Conservation (phyloP, 352 stramenopile genomes). For the Phytophthora brassicae region DNA sequence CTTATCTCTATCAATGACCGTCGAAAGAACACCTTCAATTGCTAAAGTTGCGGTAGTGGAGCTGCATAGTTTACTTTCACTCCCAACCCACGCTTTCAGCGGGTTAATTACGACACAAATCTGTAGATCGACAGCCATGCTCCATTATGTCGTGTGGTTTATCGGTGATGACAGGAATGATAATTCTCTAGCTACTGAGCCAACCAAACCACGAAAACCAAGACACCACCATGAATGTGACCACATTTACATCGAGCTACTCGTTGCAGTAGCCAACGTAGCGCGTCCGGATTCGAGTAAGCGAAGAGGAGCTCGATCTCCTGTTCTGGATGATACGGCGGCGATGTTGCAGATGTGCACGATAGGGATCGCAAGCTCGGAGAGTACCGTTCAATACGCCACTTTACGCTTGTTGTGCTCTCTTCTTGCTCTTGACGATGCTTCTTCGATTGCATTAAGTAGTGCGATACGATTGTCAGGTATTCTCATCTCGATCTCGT, state of each 20-base stretch:
- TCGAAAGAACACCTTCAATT: slow-evolving; percentile 8
- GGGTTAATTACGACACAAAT: slow-evolving; percentile 28
- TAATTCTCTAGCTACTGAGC: background rate
- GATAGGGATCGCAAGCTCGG: slow-evolving; percentile 10
- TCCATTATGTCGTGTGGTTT: slow-evolving; percentile 19
- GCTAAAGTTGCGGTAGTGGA: slow-evolving; percentile 14
- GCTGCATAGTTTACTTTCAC: slow-evolving; percentile 21
- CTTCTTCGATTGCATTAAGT: slow-evolving; percentile 12
- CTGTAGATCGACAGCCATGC: slow-evolving; percentile 19
- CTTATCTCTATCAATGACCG: slow-evolving; percentile 18
- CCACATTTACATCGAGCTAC: slow-evolving; percentile 18
- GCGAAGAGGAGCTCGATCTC: slow-evolving; percentile 13
- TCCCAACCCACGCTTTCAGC: slow-evolving; percentile 9
- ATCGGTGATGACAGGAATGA: background rate
- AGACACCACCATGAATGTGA: slow-evolving; percentile 6
- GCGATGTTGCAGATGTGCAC: slow-evolving; percentile 31
- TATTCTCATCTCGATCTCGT: slow-evolving; percentile 42
- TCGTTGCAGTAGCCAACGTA: slow-evolving; percentile 14
- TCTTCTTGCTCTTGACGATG: slow-evolving; percentile 21
- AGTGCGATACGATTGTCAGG: slow-evolving; percentile 40
- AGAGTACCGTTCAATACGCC: slow-evolving; percentile 17
- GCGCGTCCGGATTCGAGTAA: slow-evolving; percentile 12
- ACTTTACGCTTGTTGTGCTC: slow-evolving; percentile 23
- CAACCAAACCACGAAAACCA: background rate
- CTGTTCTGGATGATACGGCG: slow-evolving; percentile 22